Conservation (phyloP, 2,329 filamentous ascomycete species). For the Xylariales sp. region DNA sequence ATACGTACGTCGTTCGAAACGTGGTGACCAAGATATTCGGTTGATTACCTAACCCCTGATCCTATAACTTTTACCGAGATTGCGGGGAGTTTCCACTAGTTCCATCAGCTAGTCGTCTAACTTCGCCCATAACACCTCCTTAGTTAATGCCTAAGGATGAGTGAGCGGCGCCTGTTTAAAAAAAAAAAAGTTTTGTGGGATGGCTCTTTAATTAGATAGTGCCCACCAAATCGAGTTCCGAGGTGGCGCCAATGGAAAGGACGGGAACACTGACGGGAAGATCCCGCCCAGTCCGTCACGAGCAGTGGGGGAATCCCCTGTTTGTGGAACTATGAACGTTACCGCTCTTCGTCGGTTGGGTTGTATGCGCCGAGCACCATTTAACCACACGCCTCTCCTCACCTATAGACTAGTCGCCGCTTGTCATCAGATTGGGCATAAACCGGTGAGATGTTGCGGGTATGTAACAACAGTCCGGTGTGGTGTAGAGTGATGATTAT, state of each 20-base stretch:
- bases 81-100: not conserved
- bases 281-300: not conserved
- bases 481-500: not conserved
- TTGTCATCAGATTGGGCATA: not conserved
- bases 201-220: slow-evolving; percentile 1
- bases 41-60: too few species aligned
- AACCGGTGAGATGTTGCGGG: slow-evolving; percentile 9
- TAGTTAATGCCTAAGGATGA: too few species aligned
- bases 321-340: not conserved
- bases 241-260: too few species aligned
- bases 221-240: not conserved
- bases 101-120: not conserved
- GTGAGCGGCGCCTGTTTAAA: not conserved
- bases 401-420: slow-evolving; percentile 10
- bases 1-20: too few species aligned
- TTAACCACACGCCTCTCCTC: not conserved
- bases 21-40: too few species aligned
- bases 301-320: not conserved
- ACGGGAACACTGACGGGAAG: not conserved
- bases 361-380: not conserved
- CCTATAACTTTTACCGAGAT: not conserved
- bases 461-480: slow-evolving; percentile 1
- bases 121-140: too few species aligned
- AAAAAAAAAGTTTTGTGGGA: not conserved
- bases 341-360: not conserved